phyloP scores from a whole-genome alignment of 306 rosid species.

The Trichosanthes truncata region DNA sequence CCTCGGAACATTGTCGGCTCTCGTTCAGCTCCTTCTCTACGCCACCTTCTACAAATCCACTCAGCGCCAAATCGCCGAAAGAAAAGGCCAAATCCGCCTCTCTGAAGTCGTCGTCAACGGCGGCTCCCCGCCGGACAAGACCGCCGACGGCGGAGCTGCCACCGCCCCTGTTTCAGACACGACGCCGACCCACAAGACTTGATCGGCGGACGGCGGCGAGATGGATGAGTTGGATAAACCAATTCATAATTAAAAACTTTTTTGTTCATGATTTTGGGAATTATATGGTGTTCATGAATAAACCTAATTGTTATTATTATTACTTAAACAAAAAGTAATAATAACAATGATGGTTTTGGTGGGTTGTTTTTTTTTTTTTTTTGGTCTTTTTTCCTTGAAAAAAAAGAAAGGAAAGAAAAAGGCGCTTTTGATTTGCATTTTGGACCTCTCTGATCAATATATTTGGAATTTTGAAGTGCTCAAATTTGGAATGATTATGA shows the following conservation, averaged over 20 bases:
- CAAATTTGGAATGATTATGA: background rate
- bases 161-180: background rate
- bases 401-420: background rate
- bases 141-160: background rate
- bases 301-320: background rate
- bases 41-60: slow-evolving; percentile 79
- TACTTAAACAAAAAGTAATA: background rate
- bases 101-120: slow-evolving; percentile 26
- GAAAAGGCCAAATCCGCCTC: slow-evolving; percentile 23
- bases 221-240: slow-evolving; percentile 1
- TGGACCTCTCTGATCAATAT: background rate
- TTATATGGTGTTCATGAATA: background rate
- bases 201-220: background rate
- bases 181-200: background rate
- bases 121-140: background rate
- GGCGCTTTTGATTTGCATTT: background rate
- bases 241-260: background rate
- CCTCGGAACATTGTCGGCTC: slow-evolving; percentile 43
- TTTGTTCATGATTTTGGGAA: background rate
- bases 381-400: background rate
- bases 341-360: background rate
- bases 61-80: slow-evolving; percentile 37
- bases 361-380: background rate
- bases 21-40: slow-evolving; percentile 58
- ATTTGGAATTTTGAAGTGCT: background rate